Evolutionary conservation across 768 basidiomycete species (phyloP), one percentile per base, ranked within the genome.

Genomic region (Phaeolepiota aurea): DNA sequence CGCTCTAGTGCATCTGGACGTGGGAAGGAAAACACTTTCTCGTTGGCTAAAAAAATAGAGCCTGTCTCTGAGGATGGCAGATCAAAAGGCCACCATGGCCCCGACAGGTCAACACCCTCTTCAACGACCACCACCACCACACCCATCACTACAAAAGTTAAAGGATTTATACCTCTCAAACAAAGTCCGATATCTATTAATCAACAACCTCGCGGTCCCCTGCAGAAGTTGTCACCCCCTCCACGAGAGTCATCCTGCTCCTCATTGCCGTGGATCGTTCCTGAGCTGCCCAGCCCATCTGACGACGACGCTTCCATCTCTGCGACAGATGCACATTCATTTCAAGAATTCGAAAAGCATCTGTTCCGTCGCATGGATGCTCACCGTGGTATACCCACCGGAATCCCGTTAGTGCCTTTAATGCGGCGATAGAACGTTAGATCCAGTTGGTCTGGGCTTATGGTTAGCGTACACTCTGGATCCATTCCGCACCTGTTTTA

Each of bases 301-400:
- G 58, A 60, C 41, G 61, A 56, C 30, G 63, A 65, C 32, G 44
- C 50, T 19, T 53, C 57, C 14, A 64, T 62, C 30, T 53, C 61
- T 1, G 63, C 63, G 20, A 41, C 52, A 7, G 63, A 66, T 43
- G 48, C 58, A 9, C 52, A 53, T 34, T 54, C 53, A 3, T 54
- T 64, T 20, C 7, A 7, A n/a, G 64, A 65, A 33, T 70, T 70
- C 42, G 59, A 66, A 42, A 58, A 62, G 38, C 62, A 69, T 44
- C 53, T 72, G 15, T 51, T 66, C 35, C 62, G 56, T 23, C 63
- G 67, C 31, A 66, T 69, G 28, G 66, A 69, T 41, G 62, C 55
- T 42, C 58, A 58, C 46, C 59, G 33, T n/a, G 15, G 15, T 35
- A 35, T 35, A n/a, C n/a, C 25, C n/a, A 7, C 7, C n/a, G 7